Base-by-base conservation (phyloP, 352 stramenopile species). In the Achlya hypogyna region DNA sequence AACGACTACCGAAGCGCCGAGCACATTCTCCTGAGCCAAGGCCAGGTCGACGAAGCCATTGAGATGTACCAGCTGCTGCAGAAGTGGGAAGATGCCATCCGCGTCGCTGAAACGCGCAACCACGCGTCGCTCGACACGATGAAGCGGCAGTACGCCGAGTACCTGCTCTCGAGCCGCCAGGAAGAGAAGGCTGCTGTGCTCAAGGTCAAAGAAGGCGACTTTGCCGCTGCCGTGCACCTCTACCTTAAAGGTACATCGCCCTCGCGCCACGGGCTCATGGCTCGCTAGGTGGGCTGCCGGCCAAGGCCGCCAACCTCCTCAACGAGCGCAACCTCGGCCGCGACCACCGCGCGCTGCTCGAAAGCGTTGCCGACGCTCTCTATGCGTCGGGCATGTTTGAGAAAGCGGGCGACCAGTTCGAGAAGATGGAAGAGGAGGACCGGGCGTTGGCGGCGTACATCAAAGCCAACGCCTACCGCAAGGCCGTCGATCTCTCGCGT, bases 41-140 rank as follows among this genome's bases (percentile, higher is more conserved):
- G 83, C 34, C 89, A 97, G 75, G 71, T 97, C 20, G 89, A 97
- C 54, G 93, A 98, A 31, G 89, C 91, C 12, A 97, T 98, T 54
- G 78, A 92, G 32, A 98, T 98, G 91, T 98, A 98, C 72, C 87
- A 98, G 74, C 82, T 94, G 31, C 68, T 98, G 53, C 89, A 97
- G 66, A 91, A 96, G 71, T 98, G 88, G 79, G 91, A 98, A 72
- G 90, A 98, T 54, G 92, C 94, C n/a, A 95, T 98, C 63, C 81
- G 82, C 31, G 82, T 98, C 23, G 93, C 92, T 12, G 88, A 98
- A 49, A 69, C 82, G 22, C 91, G 87, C 71, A 87, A 75, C 32
- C 86, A 97, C 62, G 60, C 72, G 0, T 74, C 84, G 27, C 82
- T 77, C n/a, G 79, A 95, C 10, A 74, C 87, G 56, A 98, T 98